Conservation (phyloP, 2,329 filamentous ascomycete species). For the Didymella lethalis region DNA sequence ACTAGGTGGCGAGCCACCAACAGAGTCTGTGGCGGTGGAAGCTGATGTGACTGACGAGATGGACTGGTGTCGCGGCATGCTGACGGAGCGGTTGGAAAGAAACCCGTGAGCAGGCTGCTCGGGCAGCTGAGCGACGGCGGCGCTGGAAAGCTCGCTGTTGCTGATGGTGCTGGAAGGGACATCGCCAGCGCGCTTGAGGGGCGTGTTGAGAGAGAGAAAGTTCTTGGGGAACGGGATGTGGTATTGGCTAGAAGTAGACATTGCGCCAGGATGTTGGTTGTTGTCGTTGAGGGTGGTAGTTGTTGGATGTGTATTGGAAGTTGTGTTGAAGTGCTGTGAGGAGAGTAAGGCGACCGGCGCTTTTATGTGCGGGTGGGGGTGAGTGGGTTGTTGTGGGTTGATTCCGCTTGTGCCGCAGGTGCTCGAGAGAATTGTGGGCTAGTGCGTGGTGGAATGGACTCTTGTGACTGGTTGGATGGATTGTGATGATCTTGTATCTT, state of each 20-base stretch:
- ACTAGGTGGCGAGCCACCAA: constrained; percentile 40
- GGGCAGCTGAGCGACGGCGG: constrained; percentile 28
- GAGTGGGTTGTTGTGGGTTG: constrained; percentile 19
- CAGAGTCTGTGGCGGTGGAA: constrained; percentile 27
- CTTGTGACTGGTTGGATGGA: constrained; percentile 31
- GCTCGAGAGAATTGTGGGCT: constrained; percentile 29
- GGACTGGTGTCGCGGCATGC: constrained; percentile 37
- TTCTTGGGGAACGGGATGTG: constrained; percentile 49
- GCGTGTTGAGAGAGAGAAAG: constrained; percentile 50
- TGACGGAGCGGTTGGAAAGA: constrained; percentile 46
- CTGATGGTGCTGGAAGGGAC: constrained; percentile 15
- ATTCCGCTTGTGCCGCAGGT: constrained; percentile 32
- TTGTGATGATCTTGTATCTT: constrained; percentile 22
- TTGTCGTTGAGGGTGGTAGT: constrained; percentile 16
- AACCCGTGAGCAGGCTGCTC: constrained; percentile 44
- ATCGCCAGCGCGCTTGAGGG: constrained; percentile 31
- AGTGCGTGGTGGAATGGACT: constrained; percentile 38
- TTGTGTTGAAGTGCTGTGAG: constrained; percentile 6
- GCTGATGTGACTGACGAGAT: constrained; percentile 36
- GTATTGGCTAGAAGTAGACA: constrained; percentile 45
- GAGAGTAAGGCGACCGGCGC: constrained; percentile 23
- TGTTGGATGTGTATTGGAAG: constrained; percentile 16
- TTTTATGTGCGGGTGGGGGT: constrained; percentile 28
- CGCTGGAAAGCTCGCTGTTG: constrained; percentile 21
- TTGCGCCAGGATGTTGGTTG: constrained; percentile 40